Evolutionary conservation across 805 yeast genomes (phyloP).

Genomic region (Candida palmyrensis): DNA sequence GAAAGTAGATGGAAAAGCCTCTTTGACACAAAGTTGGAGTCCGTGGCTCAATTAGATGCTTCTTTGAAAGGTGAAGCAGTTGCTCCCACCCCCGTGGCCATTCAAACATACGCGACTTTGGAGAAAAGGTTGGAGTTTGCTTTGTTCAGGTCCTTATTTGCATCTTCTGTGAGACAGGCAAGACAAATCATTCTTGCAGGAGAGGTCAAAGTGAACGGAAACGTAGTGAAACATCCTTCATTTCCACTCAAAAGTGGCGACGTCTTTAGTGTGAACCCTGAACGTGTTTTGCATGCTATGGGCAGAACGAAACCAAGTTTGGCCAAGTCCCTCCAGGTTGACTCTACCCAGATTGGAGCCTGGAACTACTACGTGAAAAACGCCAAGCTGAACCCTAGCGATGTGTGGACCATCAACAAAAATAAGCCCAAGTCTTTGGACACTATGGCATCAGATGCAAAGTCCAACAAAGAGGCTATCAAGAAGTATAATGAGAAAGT

Average conservation of each 20-base stretch:
- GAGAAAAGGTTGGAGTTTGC: constrained; percentile 91
- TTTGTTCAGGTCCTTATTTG: constrained; percentile 86
- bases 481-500: constrained; percentile 31
- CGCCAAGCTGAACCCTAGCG: constrained; percentile 53
- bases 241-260: constrained; percentile 81
- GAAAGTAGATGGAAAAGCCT: constrained; percentile 75
- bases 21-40: constrained; percentile 67
- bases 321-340: constrained; percentile 61
- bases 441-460: constrained; percentile 13
- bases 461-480: constrained; percentile 12
- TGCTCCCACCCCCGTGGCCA: constrained; percentile 69
- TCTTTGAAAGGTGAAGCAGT: constrained; percentile 57
- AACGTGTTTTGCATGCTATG: constrained; percentile 75
- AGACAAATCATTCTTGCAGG: constrained; percentile 81
- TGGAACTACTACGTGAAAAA: constrained; percentile 72
- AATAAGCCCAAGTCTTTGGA: constrained; percentile 37
- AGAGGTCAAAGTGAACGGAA: constrained; percentile 81
- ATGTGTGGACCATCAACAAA: constrained; percentile 46
- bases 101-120: constrained; percentile 84
- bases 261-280: constrained; percentile 79
- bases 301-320: constrained; percentile 82
- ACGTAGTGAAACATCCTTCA: constrained; percentile 70
- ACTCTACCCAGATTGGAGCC: constrained; percentile 61
- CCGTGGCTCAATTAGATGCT: constrained; percentile 87
- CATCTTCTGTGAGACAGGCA: constrained; percentile 91